Percentiles rank a stretch among this genome's conserved stretches.
Conservation (phyloP, 2,329 filamentous ascomycete species). For the Cladosporium phlei region DNA sequence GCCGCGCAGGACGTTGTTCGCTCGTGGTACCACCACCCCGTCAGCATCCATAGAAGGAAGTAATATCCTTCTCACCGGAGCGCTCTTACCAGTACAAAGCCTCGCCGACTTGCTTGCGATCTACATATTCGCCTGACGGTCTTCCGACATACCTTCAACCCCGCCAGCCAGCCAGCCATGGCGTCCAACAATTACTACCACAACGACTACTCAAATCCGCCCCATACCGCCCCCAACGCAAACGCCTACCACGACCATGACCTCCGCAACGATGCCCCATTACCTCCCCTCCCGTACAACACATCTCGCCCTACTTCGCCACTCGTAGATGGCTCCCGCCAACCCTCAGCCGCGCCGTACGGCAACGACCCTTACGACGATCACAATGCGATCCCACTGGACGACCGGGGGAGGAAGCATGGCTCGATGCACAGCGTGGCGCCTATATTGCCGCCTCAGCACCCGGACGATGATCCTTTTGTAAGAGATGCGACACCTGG, state of each 20-base stretch:
- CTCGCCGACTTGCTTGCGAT: no score
- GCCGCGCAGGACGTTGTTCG: no score
- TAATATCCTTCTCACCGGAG: no score
- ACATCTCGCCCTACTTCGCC: slow-evolving; percentile 23
- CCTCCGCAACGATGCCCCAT: slow-evolving; percentile 39
- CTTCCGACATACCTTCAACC: no score
- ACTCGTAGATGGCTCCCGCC: slow-evolving; percentile 31
- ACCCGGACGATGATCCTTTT: slow-evolving; percentile 37
- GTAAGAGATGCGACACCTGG: slow-evolving; percentile 31
- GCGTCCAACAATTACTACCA: slow-evolving; percentile 60
- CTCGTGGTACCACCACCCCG: no score
- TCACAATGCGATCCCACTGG: slow-evolving; percentile 46
- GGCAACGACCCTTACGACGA: slow-evolving; percentile 45
- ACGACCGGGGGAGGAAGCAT: slow-evolving; percentile 34
- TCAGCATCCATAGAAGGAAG: no score
- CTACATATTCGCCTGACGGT: no score
- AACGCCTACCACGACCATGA: slow-evolving; percentile 33
- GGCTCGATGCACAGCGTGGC: slow-evolving; percentile 33
- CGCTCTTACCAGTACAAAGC: no score
- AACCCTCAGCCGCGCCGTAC: slow-evolving; percentile 25
- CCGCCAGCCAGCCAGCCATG: no score
- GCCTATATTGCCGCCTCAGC: slow-evolving; percentile 34
- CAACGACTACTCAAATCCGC: slow-evolving; percentile 30
- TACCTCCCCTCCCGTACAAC: slow-evolving; percentile 26
- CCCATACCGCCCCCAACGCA: slow-evolving; percentile 30